These are phyloP conservation scores for Kingdonia uniflora DNA, from an alignment of 164 flowering plant species.

Conservation along the genomic window DNA sequence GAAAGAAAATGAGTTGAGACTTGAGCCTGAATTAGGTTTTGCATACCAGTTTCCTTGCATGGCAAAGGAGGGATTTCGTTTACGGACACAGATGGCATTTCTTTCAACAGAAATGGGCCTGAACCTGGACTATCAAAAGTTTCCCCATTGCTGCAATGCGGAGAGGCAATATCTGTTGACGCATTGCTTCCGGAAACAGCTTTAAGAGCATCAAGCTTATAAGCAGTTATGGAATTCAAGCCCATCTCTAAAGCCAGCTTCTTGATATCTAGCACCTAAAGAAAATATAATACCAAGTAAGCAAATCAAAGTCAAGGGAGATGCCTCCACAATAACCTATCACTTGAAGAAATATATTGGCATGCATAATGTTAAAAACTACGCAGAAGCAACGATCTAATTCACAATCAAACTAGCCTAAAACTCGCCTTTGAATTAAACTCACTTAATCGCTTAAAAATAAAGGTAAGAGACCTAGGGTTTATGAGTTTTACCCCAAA, in stretches of 20 bases:
- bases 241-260: conserved; percentile 90
- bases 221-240: conserved; percentile 61
- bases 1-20: too few species aligned
- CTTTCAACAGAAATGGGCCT: background rate
- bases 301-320: background rate
- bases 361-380: too few species aligned
- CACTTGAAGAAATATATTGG: too few species aligned
- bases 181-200: conserved; percentile 39
- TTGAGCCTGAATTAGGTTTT: background rate
- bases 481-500: too few species aligned
- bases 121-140: conserved; percentile 11
- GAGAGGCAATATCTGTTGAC: conserved; percentile 14
- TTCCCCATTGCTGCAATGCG: conserved; percentile 6
- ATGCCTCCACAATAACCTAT: too few species aligned
- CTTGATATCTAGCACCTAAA: conserved; percentile 69
- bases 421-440: too few species aligned
- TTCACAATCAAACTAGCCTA: too few species aligned
- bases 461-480: too few species aligned
- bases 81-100: conserved; percentile 3
- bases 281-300: conserved; percentile 3
- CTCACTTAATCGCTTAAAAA: too few species aligned
- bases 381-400: too few species aligned
- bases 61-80: conserved; percentile 9
- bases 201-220: conserved; percentile 86
- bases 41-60: conserved; percentile 10